Conservation (phyloP, 305 asterid species). For the Fraxinus velutina region DNA sequence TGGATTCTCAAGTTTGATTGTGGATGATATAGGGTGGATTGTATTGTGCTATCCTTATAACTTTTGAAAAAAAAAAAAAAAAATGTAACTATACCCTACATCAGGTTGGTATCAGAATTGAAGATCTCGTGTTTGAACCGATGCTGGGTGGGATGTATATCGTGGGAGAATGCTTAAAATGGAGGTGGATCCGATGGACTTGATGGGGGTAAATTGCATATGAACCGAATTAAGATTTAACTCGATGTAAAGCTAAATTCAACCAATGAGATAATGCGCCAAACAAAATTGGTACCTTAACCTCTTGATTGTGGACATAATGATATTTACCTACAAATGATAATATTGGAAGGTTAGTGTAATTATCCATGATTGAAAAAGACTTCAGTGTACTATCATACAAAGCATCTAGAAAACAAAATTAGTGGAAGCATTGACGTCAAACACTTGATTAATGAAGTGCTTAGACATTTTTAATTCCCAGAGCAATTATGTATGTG, state of each 20-base stretch:
- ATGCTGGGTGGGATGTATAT: not conserved
- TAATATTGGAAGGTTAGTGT: not conserved
- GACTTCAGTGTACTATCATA: not conserved
- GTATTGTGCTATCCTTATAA: not conserved
- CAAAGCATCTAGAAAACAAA: not conserved
- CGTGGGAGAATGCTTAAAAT: not conserved
- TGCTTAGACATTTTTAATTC: not conserved
- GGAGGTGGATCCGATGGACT: not conserved
- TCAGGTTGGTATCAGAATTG: not conserved
- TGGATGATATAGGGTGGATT: too few relatives aligned
- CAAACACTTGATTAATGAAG: not conserved
- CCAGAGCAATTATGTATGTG: slow-evolving; percentile 4
- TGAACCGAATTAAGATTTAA: not conserved
- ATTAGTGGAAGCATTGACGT: slow-evolving; percentile 19
- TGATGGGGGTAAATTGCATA: too few relatives aligned
- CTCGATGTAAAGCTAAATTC: not conserved
- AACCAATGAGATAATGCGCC: not conserved
- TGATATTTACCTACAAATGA: not conserved
- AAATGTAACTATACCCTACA: not conserved
- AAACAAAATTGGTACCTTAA: not conserved
- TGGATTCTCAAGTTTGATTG: too few relatives aligned
- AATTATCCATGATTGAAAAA: not conserved
- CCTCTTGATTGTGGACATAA: not conserved
- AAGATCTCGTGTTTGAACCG: not conserved
- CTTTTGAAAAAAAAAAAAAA: too few relatives aligned